Conservation (phyloP, 768 basidiomycete species). For the Termitomyces sp. region DNA sequence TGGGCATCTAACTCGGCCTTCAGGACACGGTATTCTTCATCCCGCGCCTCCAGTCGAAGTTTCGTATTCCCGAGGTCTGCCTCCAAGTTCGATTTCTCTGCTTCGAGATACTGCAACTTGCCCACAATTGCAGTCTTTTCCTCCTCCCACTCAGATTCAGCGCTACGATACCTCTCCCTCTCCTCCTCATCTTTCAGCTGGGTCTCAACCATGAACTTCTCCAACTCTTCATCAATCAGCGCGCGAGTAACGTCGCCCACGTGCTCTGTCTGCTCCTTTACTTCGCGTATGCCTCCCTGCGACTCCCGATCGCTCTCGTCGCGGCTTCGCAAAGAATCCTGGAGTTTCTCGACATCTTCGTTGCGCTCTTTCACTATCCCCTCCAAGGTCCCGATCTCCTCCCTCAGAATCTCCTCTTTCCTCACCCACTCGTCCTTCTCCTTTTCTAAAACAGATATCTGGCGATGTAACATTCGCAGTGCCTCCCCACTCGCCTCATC, state of each 20-base stretch:
- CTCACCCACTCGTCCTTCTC: constrained; percentile 51
- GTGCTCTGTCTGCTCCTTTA: constrained; percentile 59
- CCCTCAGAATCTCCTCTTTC: constrained; percentile 37
- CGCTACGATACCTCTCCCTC: constrained; percentile 33
- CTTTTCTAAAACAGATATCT: constrained; percentile 72
- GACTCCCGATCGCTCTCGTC: constrained; percentile 55
- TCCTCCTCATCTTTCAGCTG: constrained; percentile 38
- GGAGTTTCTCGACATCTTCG: constrained; percentile 41
- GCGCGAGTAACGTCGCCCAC: constrained; percentile 45
- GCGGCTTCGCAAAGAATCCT: constrained; percentile 38
- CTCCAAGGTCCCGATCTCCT: constrained; percentile 48
- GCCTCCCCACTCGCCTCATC: constrained; percentile 79
- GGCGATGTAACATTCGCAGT: constrained; percentile 73
- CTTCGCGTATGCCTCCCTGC: constrained; percentile 47
- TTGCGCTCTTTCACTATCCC: constrained; percentile 40
- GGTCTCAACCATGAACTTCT: constrained; percentile 34
- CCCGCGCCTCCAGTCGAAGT: constrained; percentile 34
- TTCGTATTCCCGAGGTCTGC: constrained; percentile 40
- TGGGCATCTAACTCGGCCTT: constrained; percentile 68
- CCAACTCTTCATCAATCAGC: constrained; percentile 39
- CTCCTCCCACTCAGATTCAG: constrained; percentile 44
- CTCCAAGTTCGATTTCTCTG: constrained; percentile 39
- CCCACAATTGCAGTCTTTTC: constrained; percentile 45
- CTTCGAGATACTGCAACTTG: constrained; percentile 37
- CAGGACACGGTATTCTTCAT: constrained; percentile 44